Conservation (phyloP, 768 basidiomycete genomes). For the Trametes gibbosa region DNA sequence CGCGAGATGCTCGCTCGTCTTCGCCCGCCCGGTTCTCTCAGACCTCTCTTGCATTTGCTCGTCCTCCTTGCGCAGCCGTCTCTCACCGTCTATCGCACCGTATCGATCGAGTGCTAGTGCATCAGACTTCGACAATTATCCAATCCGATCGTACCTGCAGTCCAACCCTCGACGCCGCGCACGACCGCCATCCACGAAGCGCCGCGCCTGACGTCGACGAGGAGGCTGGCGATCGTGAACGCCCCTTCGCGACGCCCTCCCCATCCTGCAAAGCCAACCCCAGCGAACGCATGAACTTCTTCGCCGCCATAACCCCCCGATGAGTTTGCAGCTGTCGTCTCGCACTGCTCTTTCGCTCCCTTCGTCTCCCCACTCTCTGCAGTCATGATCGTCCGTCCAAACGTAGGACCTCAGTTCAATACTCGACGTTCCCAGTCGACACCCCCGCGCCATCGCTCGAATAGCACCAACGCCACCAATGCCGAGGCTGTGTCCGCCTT, state of each 20-base stretch:
- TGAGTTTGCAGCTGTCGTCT: conserved; percentile 4
- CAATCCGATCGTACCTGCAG: conserved; percentile 1
- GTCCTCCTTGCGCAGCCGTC: neutral
- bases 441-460: conserved; percentile 14
- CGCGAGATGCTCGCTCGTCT: conserved; percentile 1
- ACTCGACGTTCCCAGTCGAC: conserved; percentile 12
- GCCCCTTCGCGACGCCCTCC: neutral
- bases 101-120: conserved; percentile 14
- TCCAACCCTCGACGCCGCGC: neutral
- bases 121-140: neutral
- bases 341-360: neutral
- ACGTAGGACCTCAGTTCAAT: neutral
- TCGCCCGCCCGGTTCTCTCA: neutral
- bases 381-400: conserved; percentile 17
- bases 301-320: conserved; percentile 8
- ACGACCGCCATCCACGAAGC: neutral
- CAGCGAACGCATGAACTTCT: conserved; percentile 1
- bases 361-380: neutral
- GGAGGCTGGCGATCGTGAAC: neutral
- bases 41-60: neutral
- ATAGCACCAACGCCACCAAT: conserved; percentile 5
- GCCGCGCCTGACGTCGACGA: neutral
- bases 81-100: neutral
- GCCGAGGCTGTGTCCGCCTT: neutral
- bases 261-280: neutral